These are phyloP conservation scores for Abelmoschus esculentus DNA, from an alignment of 345 rosid species.

Conservation along the genomic window DNA sequence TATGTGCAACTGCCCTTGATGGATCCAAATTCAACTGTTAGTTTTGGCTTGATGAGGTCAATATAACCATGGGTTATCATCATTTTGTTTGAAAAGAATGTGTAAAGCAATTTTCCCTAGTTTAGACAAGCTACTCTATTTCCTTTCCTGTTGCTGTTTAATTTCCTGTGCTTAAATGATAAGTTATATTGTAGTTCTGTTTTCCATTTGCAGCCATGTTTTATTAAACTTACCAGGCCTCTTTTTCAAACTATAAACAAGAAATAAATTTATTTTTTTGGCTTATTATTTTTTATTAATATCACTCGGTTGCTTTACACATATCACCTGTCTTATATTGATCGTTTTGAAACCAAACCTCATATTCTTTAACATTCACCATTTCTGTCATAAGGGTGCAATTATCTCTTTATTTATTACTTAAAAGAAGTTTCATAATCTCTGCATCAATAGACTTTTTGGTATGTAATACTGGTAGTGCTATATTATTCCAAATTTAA, in stretches of 20 bases:
- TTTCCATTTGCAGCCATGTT: neutral
- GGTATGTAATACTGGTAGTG: neutral
- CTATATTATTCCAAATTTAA: conserved; percentile 4
- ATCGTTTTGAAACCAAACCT: neutral
- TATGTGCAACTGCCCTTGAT: neutral
- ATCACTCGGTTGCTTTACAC: neutral
- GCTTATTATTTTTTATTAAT: neutral
- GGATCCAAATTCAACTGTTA: neutral
- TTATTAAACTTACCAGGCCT: neutral
- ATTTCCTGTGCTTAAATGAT: neutral
- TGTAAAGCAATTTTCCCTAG: neutral
- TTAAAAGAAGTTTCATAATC: neutral
- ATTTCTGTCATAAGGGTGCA: conserved; percentile 10
- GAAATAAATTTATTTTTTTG: neutral
- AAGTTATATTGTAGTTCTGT: neutral
- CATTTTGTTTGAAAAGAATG: neutral
- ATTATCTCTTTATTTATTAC: neutral
- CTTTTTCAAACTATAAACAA: neutral
- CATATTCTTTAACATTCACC: neutral
- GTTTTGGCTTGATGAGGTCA: neutral
- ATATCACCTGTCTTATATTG: neutral
- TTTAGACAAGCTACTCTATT: neutral
- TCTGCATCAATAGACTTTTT: neutral
- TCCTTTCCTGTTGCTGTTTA: neutral
- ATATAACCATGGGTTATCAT: neutral